Conservation (phyloP, 768 basidiomycete genomes). For the Pulveroboletus sp. region DNA sequence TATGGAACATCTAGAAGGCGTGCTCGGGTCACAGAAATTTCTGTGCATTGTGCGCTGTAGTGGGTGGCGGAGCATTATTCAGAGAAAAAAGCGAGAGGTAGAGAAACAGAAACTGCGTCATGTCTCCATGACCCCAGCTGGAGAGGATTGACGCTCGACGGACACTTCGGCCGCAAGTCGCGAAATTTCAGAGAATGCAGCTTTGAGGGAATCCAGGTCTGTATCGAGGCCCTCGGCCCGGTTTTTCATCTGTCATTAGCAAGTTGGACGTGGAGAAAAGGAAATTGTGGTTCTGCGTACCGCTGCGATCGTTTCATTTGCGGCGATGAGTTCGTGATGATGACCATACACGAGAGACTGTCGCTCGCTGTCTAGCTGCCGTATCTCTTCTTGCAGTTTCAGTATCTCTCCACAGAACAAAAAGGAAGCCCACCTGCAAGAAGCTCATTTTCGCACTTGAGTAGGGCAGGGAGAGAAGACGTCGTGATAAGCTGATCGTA, state of each 20-base stretch:
- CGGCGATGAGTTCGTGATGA: conserved; percentile 91
- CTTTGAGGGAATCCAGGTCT: conserved; percentile 75
- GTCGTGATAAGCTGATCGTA: conserved; percentile 86
- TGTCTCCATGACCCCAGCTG: not conserved
- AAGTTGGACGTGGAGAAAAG: not conserved
- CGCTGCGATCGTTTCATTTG: conserved; percentile 85
- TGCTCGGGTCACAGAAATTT: not conserved
- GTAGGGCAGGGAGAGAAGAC: conserved; percentile 61
- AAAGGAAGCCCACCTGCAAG: conserved; percentile 46
- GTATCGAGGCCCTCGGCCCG: conserved; percentile 81
- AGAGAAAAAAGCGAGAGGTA: not conserved
- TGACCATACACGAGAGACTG: conserved; percentile 94
- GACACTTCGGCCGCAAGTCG: conserved; percentile 67
- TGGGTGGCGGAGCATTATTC: not conserved
- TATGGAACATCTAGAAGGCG: conserved; percentile 1
- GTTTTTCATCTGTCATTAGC: conserved; percentile 68
- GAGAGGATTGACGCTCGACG: conserved; percentile 34
- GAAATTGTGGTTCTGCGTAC: conserved; percentile 38
- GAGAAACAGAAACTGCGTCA: not conserved
- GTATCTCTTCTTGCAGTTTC: conserved; percentile 56
- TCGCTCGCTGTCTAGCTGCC: conserved; percentile 79
- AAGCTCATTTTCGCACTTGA: conserved; percentile 81
- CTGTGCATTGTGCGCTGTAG: not conserved
- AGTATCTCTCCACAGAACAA: not conserved
- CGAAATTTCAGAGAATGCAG: conserved; percentile 84